A percentile compares a stretch with the other conserved stretches of the same genome.
These are phyloP conservation scores for Gossypium gossypioides DNA, from an alignment of 441 rosid genomes.

Conservation along the genomic window DNA sequence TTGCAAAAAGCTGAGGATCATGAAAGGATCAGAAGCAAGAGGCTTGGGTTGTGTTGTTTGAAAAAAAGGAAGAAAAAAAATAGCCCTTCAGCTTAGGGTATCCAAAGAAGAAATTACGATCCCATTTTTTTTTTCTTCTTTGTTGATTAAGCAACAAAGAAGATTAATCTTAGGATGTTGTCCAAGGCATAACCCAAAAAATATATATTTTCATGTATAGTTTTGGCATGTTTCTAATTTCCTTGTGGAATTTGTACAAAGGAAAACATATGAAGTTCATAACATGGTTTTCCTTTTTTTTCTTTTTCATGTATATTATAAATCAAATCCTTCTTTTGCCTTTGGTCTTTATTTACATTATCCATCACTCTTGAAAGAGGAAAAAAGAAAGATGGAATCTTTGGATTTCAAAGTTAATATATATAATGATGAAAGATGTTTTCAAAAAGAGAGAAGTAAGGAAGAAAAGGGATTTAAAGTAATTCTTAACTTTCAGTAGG, in stretches of 20 bases:
- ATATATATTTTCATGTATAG: constrained; percentile 3
- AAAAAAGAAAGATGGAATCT: neutral
- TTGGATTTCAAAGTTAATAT: neutral
- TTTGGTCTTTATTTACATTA: neutral
- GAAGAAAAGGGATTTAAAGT: neutral
- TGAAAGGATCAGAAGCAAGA: constrained; percentile 16
- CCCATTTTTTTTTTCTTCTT: neutral
- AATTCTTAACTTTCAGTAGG: neutral
- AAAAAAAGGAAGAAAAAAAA: neutral
- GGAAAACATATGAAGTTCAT: constrained; percentile 2
- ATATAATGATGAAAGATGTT: neutral
- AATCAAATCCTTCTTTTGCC: neutral
- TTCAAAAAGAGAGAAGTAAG: neutral
- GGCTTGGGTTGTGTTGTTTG: constrained; percentile 12
- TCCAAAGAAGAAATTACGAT: neutral
- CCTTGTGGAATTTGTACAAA: neutral
- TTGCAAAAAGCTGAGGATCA: constrained; percentile 14
- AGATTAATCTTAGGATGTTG: neutral
- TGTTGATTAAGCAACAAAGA: neutral
- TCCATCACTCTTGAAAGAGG: neutral
- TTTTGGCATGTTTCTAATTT: neutral
- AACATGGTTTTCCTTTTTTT: neutral
- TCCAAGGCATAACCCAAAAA: neutral
- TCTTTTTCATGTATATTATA: neutral
- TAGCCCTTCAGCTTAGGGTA: neutral